Evolutionary conservation across 2,329 filamentous ascomycete species (phyloP), one percentile per base, ranked within the genome.

Genomic region (Trichoderma harzianum): DNA sequence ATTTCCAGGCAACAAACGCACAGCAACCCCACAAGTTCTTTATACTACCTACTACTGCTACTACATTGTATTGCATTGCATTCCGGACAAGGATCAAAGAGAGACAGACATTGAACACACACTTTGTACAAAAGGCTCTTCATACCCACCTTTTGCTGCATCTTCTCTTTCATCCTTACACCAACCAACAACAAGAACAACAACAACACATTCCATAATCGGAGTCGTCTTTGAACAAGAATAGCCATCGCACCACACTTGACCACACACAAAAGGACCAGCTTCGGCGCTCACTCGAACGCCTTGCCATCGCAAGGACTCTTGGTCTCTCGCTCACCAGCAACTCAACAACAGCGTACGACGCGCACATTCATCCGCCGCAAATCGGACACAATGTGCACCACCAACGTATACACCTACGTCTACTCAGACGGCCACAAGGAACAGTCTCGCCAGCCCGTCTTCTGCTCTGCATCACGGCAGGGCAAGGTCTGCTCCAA

Each of bases 351-450:
- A 8, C 57, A 21, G 69, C 61, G 69, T 71, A 66, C 61, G 69
- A 60, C 61, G 69, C 69, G 69, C 69, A 71, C 62, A 18, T 34
- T 21, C n/a, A 65, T 24, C 18, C 61, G 34, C 43, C 62, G 28
- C 64, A 69, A 55, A 51, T 36, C 78, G 75, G 76, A 77, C 82
- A 83, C 80, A 63, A 88, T 88, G 86, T 88, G 86, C 79, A 82
- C 83, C 73, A 84, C 82, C 72, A 81, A 86, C 75, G 74, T 84
- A 65, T 86, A 83, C 80, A 80, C 83, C 39, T 84, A 85, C 77
- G 76, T 83, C 76, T 83, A 84, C 80, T 82, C 85, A 4, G 83
- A 87, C 77, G 84, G 84, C 71, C 81, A 79, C 63, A 73, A 72
- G 62, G 76, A 80, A 74, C 77, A 78, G 64, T 75, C 76, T 43